Evolutionary conservation across 2,329 filamentous ascomycete genomes (phyloP), one percentile per base, ranked within the genome.

Genomic region (Monilinia laxa): DNA sequence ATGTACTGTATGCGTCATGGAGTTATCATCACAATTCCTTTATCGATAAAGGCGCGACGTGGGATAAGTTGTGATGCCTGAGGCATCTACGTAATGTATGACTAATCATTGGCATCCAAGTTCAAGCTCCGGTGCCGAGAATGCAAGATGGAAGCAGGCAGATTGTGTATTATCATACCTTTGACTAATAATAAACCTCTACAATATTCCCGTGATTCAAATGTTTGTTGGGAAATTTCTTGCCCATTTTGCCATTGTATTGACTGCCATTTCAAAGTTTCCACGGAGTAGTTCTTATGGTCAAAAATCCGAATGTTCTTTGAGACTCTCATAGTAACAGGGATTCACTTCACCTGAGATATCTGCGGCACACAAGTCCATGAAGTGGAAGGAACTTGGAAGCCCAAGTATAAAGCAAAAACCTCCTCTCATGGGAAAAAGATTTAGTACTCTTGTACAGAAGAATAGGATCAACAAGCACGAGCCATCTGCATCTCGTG

Each of bases 401-500:
- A 65, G 52, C 16, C 53, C 62, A 57, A 57, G 51, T 51, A 28
- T n/a, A 25, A 25, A 20, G 51, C 62, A 59, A 28, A 49, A 58
- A 11, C 23, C 47, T 42, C n/a, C 16, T 7, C 14, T 10, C 12
- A 51, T 35, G 12, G 14, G 12, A 18, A 60, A 42, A 31, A 4
- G 60, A 16, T 40, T 53, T 16, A 25, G 12, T 35, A 54, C 10
- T 28, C 4, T 28, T 3, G 38, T 12, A 42, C 3, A 16, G 40
- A 16, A 42, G 40, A 20, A 40, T 10, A 49, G 18, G 62, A 65
- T 59, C 62, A 59, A 60, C 63, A 53, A 60, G 63, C 63, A 65
- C 63, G 55, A 65, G 63, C 63, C 63, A 65, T 38, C 63, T 59
- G 53, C 53, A 52, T 49, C 47, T 51, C 55, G 28, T 20, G 63